phyloP scores from a whole-genome alignment of 257 asterid genomes.

The Craterostigma plantagineum region DNA sequence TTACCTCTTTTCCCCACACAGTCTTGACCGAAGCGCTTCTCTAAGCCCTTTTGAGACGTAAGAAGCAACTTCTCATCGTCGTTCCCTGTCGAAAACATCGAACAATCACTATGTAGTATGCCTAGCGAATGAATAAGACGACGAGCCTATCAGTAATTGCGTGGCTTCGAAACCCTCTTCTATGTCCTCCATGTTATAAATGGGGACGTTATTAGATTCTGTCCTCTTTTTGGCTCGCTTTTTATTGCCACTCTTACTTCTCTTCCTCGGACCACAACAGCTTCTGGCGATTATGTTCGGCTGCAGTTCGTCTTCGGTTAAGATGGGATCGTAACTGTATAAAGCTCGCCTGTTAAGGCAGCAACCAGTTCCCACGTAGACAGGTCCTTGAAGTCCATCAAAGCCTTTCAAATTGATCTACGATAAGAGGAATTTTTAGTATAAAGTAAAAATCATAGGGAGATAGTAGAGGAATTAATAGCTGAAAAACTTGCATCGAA shows the following conservation, averaged over 20 bases:
- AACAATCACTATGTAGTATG: too few relatives aligned
- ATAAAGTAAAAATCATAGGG: neutral
- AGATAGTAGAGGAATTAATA: neutral
- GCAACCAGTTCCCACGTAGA: conserved; percentile 91
- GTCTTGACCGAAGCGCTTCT: conserved; percentile 89
- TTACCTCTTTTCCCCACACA: conserved; percentile 97
- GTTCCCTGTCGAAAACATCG: conserved; percentile 35
- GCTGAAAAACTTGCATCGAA: conserved; percentile 27
- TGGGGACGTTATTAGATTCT: conserved; percentile 65
- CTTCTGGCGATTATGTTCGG: conserved; percentile 61
- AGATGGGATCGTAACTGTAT: conserved; percentile 75
- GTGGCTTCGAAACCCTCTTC: conserved; percentile 92
- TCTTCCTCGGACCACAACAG: conserved; percentile 67
- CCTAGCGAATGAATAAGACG: too few relatives aligned
- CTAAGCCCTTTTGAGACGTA: conserved; percentile 86
- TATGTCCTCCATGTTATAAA: conserved; percentile 61
- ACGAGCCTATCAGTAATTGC: neutral
- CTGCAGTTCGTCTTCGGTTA: conserved; percentile 65
- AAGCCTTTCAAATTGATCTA: conserved; percentile 91
- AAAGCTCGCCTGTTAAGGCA: conserved; percentile 82
- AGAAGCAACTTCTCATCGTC: conserved; percentile 76
- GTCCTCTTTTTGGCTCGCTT: conserved; percentile 58
- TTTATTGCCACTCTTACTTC: conserved; percentile 41
- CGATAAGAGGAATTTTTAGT: conserved; percentile 3
- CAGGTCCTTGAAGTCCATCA: conserved; percentile 91